A percentile compares a stretch with the other conserved stretches of the same genome.
These are phyloP conservation scores for Ajuga chamaepitys DNA, from an alignment of 257 asterid species.

Conservation along the genomic window DNA sequence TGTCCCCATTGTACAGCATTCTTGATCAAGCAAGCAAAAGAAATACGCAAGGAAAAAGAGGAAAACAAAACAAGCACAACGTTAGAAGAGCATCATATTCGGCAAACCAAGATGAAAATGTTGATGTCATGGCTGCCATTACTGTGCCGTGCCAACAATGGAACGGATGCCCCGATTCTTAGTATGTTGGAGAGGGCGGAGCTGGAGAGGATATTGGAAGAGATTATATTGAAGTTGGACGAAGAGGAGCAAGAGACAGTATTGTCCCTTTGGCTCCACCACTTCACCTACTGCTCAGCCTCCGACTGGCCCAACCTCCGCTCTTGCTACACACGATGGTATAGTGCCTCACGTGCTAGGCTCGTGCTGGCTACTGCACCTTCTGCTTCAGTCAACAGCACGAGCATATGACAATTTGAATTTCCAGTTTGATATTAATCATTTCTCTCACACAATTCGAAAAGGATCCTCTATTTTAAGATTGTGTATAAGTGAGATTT, in stretches of 20 bases:
- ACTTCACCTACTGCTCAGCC: constrained; percentile 67
- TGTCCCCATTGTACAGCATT: constrained; percentile 36
- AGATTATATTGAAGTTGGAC: constrained; percentile 44
- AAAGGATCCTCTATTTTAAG: too few relatives aligned
- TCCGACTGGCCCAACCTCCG: constrained; percentile 96
- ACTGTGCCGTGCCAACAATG: constrained; percentile 73
- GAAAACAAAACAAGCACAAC: neutral
- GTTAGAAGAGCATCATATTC: constrained; percentile 16
- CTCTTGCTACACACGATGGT: constrained; percentile 65
- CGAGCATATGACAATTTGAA: neutral
- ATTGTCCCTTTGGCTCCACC: constrained; percentile 84
- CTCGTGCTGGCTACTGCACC: constrained; percentile 14
- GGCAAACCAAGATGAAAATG: constrained; percentile 55
- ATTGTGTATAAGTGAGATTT: too few relatives aligned
- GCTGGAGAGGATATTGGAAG: constrained; percentile 54
- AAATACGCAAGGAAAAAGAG: constrained; percentile 23
- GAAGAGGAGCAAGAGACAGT: constrained; percentile 79
- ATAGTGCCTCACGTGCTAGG: constrained; percentile 41
- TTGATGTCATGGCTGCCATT: constrained; percentile 75
- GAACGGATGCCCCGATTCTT: constrained; percentile 66
- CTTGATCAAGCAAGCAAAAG: constrained; percentile 66
- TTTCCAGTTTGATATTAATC: neutral
- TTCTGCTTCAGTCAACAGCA: neutral
- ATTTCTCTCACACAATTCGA: neutral
- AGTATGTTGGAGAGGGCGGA: constrained; percentile 58